Percentiles rank a stretch among this genome's conserved stretches.
These are phyloP conservation scores for Pyronema domesticum DNA, from an alignment of 495 filamentous ascomycete genomes.

Conservation along the genomic window DNA sequence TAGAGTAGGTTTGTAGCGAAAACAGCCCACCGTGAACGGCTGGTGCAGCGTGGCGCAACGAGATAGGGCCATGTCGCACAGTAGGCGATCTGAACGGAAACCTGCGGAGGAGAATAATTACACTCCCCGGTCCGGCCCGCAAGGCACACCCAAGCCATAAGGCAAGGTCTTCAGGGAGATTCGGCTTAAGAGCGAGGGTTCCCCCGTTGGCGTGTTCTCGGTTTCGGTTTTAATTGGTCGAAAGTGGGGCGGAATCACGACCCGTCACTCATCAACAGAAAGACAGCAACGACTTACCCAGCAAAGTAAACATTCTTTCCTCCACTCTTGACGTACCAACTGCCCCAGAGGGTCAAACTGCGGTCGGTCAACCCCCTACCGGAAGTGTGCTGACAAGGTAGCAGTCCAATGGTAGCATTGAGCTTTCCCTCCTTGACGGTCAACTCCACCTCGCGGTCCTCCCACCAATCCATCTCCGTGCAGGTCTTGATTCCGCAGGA, in stretches of 20 bases:
- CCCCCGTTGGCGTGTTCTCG: too few relatives aligned
- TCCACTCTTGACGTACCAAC: constrained; percentile 65
- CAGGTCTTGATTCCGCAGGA: constrained; percentile 48
- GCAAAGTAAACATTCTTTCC: constrained; percentile 41
- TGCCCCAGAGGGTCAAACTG: constrained; percentile 64
- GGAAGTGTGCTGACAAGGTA: constrained; percentile 74
- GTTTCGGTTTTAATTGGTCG: too few relatives aligned
- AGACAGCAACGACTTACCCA: constrained; percentile 11
- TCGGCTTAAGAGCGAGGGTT: not conserved
- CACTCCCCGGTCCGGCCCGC: not conserved
- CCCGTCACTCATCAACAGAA: not conserved
- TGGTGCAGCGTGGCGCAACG: not conserved
- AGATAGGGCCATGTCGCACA: constrained; percentile 4
- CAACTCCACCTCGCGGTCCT: constrained; percentile 54
- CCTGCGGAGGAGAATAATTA: not conserved
- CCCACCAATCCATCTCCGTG: constrained; percentile 94
- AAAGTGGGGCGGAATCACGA: not conserved
- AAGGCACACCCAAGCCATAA: not conserved
- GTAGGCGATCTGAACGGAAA: constrained; percentile 1
- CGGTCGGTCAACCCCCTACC: constrained; percentile 52
- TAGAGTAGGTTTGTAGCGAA: not conserved
- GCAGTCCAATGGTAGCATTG: constrained; percentile 54
- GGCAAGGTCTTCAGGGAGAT: not conserved
- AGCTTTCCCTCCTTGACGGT: constrained; percentile 34
- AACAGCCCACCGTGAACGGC: not conserved